Evolutionary conservation across 2,329 filamentous ascomycete species (phyloP).

Genomic region (Colletotrichum destructivum): DNA sequence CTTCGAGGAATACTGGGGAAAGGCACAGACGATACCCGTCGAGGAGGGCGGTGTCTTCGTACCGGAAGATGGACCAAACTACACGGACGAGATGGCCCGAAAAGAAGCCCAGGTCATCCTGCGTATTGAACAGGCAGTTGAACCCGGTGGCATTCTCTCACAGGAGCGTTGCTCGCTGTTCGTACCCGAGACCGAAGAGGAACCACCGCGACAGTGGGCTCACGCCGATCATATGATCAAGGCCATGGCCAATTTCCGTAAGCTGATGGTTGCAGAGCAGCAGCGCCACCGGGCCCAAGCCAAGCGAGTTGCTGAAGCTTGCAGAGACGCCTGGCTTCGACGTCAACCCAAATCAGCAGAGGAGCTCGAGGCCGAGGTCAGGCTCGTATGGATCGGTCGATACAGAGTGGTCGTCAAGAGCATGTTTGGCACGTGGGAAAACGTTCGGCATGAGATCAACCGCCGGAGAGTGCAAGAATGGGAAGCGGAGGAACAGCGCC

Average conservation of each 20-base stretch:
- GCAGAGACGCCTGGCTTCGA: constrained; percentile 81
- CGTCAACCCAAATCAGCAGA: constrained; percentile 83
- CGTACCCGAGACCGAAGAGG: constrained; percentile 78
- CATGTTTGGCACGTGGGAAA: constrained; percentile 74
- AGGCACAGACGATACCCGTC: constrained; percentile 66
- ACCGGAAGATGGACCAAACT: constrained; percentile 69
- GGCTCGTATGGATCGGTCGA: constrained; percentile 74
- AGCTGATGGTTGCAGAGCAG: constrained; percentile 84
- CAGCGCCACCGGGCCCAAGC: constrained; percentile 82
- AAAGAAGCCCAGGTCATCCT: constrained; percentile 80
- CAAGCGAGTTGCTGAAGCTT: constrained; percentile 84
- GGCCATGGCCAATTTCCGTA: constrained; percentile 85
- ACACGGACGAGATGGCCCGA: constrained; percentile 73
- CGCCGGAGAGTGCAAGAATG: constrained; percentile 71
- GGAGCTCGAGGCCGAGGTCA: constrained; percentile 85
- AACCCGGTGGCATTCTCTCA: constrained; percentile 83
- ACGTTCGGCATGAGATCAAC: constrained; percentile 74
- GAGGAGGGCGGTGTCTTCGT: constrained; percentile 71
- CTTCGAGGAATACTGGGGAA: constrained; percentile 72
- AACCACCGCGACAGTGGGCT: constrained; percentile 85
- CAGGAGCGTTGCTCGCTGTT: constrained; percentile 79
- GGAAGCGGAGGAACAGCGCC: constrained; percentile 76
- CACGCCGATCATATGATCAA: constrained; percentile 88
- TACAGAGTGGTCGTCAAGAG: constrained; percentile 80
- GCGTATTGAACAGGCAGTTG: constrained; percentile 79